Evolutionary conservation across 139 green algal species (phyloP).

Genomic region (Chlamydomonas sp.): DNA sequence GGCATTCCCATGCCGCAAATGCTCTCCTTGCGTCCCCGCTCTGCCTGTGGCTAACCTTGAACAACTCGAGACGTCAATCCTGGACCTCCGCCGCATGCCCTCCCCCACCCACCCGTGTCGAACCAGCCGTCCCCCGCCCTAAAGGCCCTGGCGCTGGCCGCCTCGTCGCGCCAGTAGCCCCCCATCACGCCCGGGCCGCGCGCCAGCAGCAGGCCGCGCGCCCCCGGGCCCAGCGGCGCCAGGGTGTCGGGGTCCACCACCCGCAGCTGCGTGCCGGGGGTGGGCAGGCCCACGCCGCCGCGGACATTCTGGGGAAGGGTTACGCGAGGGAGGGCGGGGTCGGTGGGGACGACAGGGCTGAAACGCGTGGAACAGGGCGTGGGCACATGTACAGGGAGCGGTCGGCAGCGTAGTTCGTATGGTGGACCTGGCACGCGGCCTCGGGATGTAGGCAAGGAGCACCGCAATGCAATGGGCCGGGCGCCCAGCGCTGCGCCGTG

Average conservation of each 20-base stretch:
- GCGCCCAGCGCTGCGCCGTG: too few relatives aligned
- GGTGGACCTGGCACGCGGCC: too few relatives aligned
- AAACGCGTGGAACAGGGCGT: neutral
- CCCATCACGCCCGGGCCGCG: conserved; percentile 80
- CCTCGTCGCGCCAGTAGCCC: conserved; percentile 74
- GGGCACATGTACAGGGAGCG: too few relatives aligned
- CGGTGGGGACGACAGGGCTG: neutral
- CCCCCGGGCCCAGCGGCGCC: conserved; percentile 68
- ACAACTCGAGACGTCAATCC: too few relatives aligned
- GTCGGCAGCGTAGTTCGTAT: too few relatives aligned
- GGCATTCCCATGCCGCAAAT: neutral
- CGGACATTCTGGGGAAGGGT: conserved; percentile 70
- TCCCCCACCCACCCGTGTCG: conserved; percentile 69
- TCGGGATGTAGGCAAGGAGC: too few relatives aligned
- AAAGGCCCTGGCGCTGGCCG: conserved; percentile 74
- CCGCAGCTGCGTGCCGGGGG: conserved; percentile 80
- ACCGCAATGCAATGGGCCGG: too few relatives aligned
- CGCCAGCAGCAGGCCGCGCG: conserved; percentile 81
- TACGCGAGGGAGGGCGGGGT: neutral
- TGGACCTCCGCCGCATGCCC: neutral
- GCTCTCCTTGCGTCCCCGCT: too few relatives aligned
- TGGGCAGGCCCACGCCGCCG: conserved; percentile 82
- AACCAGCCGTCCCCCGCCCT: conserved; percentile 78
- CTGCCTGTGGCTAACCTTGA: too few relatives aligned
- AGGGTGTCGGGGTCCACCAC: conserved; percentile 87